Evolutionary conservation across 345 rosid species (phyloP), one percentile per base, ranked within the genome.

Genomic region (Dimocarpus longan): DNA sequence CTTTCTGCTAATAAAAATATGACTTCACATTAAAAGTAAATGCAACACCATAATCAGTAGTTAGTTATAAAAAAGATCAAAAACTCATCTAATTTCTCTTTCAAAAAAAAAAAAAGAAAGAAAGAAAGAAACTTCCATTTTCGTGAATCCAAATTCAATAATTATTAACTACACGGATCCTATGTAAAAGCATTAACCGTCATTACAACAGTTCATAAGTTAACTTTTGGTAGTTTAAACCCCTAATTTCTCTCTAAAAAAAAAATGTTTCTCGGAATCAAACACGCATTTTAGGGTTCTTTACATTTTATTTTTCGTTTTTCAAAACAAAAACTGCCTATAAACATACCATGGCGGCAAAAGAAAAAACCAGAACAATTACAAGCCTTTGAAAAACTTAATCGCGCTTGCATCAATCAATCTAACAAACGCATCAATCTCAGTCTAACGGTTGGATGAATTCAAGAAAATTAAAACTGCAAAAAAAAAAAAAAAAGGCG

Each of bases 261-360:
- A 15, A 73, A 60, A 15, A 21, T n/a, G 15, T 63, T 74, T 64
- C 69, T 74, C 77, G 26, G 57, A 62, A 46, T 18, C 62, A 19
- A 75, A 75, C 60, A 10, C 42, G 46, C 65, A 39, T 32, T 32
- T 43, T 84, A 78, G 80, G 86, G 86, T 80, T 80, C 57, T 15
- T 13, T 42, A 1, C 44, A 5, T 42, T 1, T 42, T 42, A 26
- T 26, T 42, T 42, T 46, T 46, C 10, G 3, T 46, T 46, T 46
- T 46, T 46, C 37, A 32, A 32, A 32, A 32, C 37, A 32, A 32
- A 32, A 32, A 32, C 37, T 3, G 3, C 37, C 37, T 32, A 2
- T 2, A 32, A 32, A 32, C 37, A 32, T 32, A 32, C 28, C 4
- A 54, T 54, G n/a, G 2, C 57, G 21, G 8, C 60, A 54, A 16